Evolutionary conservation across 2,329 filamentous ascomycete species (phyloP).

Genomic region (Phialophora chinensis): DNA sequence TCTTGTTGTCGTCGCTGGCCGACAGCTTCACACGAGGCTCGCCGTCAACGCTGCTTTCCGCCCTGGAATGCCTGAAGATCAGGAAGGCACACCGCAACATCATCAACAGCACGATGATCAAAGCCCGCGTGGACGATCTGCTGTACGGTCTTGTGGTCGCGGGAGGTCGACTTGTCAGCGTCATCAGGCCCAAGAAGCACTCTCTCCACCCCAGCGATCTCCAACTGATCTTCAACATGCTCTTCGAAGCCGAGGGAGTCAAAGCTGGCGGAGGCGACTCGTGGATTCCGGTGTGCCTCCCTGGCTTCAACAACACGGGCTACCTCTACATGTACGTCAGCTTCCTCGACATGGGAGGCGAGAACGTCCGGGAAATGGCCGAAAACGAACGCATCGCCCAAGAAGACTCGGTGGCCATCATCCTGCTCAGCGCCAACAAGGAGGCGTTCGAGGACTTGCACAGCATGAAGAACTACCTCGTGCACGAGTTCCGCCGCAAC

Average conservation of each 20-base stretch:
- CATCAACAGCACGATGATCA: conserved; percentile 88
- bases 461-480: conserved; percentile 67
- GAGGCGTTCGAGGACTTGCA: conserved; percentile 92
- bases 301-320: conserved; percentile 94
- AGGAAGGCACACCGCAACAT: conserved; percentile 83
- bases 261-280: conserved; percentile 94
- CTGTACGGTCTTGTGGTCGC: conserved; percentile 94
- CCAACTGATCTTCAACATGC: conserved; percentile 98
- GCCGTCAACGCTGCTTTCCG: conserved; percentile 83
- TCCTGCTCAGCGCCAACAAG: conserved; percentile 90
- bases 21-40: conserved; percentile 95
- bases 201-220: conserved; percentile 94
- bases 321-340: conserved; percentile 99
- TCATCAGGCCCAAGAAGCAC: conserved; percentile 91
- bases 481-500: conserved; percentile 75
- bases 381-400: conserved; percentile 49
- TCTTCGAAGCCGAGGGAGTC: conserved; percentile 92
- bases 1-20: conserved; percentile 85
- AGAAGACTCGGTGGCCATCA: conserved; percentile 81
- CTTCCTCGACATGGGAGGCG: conserved; percentile 73
- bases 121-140: conserved; percentile 74
- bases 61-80: conserved; percentile 90
- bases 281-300: conserved; percentile 95
- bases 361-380: conserved; percentile 51
- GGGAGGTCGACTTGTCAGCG: conserved; percentile 89